phyloP scores from a whole-genome alignment of 768 basidiomycete genomes.

The Hygrocybe coccinea region DNA sequence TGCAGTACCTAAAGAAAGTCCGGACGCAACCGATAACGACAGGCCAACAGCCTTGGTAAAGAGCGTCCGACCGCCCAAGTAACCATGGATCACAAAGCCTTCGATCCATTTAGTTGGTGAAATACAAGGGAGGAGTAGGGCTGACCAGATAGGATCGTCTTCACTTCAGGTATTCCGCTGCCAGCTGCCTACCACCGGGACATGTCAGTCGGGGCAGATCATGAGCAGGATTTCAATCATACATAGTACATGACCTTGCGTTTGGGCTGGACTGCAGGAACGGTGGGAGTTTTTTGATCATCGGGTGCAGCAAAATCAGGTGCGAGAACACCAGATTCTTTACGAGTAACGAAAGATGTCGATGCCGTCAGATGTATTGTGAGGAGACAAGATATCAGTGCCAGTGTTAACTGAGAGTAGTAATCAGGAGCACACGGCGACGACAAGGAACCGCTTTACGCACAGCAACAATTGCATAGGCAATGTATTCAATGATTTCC shows the following conservation, averaged over 20 bases:
- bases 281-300: slow-evolving; percentile 19
- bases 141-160: slow-evolving; percentile 82
- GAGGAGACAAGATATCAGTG: slow-evolving; percentile 66
- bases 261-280: slow-evolving; percentile 30
- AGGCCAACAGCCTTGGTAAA: slow-evolving; percentile 89
- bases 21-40: slow-evolving; percentile 87
- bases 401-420: slow-evolving; percentile 57
- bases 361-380: slow-evolving; percentile 87
- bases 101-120: slow-evolving; percentile 8
- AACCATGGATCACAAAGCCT: slow-evolving; percentile 97
- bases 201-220: slow-evolving; percentile 6
- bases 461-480: slow-evolving; percentile 77
- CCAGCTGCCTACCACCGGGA: slow-evolving; percentile 68
- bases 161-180: slow-evolving; percentile 95
- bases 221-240: slow-evolving; percentile 25
- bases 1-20: slow-evolving; percentile 68
- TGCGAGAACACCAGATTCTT: slow-evolving; percentile 73
- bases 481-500: slow-evolving; percentile 49
- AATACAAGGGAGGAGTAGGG: background rate
- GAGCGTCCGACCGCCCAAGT: slow-evolving; percentile 84
- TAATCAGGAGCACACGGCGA: background rate
- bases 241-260: slow-evolving; percentile 84
- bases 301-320: slow-evolving; percentile 41
- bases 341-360: slow-evolving; percentile 80
- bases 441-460: slow-evolving; percentile 26